Base-by-base conservation (phyloP, 2,329 filamentous ascomycete genomes). In the Beauveria brongniartii region DNA sequence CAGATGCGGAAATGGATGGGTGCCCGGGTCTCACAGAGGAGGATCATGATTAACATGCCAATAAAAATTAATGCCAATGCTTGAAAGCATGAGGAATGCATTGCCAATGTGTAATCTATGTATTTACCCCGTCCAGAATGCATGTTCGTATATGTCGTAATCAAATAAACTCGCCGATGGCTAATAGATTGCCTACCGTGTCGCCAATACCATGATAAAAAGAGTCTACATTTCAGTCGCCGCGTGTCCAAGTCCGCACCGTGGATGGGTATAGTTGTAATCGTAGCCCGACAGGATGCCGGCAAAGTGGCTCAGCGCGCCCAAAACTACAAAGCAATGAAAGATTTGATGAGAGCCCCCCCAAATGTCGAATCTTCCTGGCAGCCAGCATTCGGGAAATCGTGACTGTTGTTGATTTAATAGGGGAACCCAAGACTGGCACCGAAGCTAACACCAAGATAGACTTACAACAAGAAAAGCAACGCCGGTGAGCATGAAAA, bases 11-110 rank as follows among this genome's bases (percentile, higher is more conserved):
- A 41, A 87, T 97, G 88, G 91, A 94, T 14, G 92, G 90, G 0
- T 99, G 94, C 78, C 93, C 94, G 0, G 94, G 94, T 1, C 61
- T 87, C 41, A 89, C 86, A 0, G 94, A 97, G 74, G 92, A 96
- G 69, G 92, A 97, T 68, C 85, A 88, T 64, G 84, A 87, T 67
- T 77, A 55, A 68, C 16, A 26, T 28, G 24, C 9, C 9, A 46
- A 34, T 4, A 14, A 34, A 24, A 43, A 3, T 22, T 26, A 20
- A 26, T 18, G 4, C n/a, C 3, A 16, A 24, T 44, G 34, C 30
- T 30, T 22, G 14, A 43, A 7, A 43, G 37, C 34, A 41, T 18
- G 46, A 50, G 2, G 16, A 20, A 22, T 30, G 8, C 22, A 51
- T 28, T 30, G 47, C 16, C 5, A 47, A 51, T 5, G 6, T 18